A percentile compares a stretch with the other conserved stretches of the same genome.
These are phyloP conservation scores for Nigrograna mackinnonii DNA, from an alignment of 2,329 filamentous ascomycete genomes.

Conservation along the genomic window DNA sequence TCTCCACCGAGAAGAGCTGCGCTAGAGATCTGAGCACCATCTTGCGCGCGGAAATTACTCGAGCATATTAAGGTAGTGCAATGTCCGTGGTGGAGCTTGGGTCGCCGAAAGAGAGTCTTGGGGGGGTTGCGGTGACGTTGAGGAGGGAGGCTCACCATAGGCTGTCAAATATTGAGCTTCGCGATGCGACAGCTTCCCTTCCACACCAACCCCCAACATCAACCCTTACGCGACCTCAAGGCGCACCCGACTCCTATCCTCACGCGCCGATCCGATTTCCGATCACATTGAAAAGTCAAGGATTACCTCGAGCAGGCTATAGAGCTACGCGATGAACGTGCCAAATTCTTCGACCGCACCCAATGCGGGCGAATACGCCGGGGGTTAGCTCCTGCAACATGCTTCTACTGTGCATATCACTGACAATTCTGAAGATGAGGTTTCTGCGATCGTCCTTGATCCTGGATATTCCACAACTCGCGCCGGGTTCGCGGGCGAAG, in stretches of 20 bases:
- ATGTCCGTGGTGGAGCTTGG: slow-evolving; percentile 5
- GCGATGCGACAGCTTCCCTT: slow-evolving; percentile 31
- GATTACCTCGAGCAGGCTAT: slow-evolving; percentile 13
- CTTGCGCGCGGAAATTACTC: slow-evolving; percentile 8
- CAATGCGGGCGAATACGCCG: slow-evolving; percentile 49
- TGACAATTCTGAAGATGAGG: slow-evolving; percentile 70
- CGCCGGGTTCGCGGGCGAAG: slow-evolving; percentile 96
- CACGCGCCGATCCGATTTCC: slow-evolving; percentile 29
- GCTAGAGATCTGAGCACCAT: slow-evolving; percentile 52
- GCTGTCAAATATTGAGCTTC: slow-evolving; percentile 25
- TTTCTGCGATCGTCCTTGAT: slow-evolving; percentile 94
- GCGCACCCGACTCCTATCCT: slow-evolving; percentile 5
- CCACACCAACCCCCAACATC: slow-evolving; percentile 25
- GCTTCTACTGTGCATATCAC: not conserved
- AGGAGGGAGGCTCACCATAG: slow-evolving; percentile 9
- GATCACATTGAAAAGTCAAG: not conserved
- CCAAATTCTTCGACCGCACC: slow-evolving; percentile 43
- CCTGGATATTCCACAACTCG: slow-evolving; percentile 89
- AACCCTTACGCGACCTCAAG: slow-evolving; percentile 12
- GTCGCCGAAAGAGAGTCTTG: slow-evolving; percentile 7
- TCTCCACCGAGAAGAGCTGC: slow-evolving; percentile 66
- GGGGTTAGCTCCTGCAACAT: slow-evolving; percentile 17
- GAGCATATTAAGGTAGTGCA: not conserved
- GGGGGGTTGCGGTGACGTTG: slow-evolving; percentile 11
- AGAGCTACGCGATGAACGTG: slow-evolving; percentile 36